Conservation (phyloP, 2,329 filamentous ascomycete species). For the Emergomyces orientalis region DNA sequence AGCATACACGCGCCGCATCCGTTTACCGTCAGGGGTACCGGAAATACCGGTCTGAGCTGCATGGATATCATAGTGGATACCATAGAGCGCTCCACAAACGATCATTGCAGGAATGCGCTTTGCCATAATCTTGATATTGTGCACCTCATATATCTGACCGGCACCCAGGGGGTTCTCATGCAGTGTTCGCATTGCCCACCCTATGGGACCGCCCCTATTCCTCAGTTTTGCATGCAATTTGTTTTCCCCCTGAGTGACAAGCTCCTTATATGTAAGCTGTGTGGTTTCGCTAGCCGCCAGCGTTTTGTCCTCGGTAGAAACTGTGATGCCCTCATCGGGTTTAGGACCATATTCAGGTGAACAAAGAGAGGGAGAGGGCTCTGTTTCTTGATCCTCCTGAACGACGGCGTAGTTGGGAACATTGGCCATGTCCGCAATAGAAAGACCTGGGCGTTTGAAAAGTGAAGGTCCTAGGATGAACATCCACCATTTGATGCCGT, state of each 20-base stretch:
- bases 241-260: conserved; percentile 48
- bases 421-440: conserved; percentile 44
- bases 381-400: conserved; percentile 51
- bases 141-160: conserved; percentile 63
- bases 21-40: conserved; percentile 62
- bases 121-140: conserved; percentile 55
- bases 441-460: conserved; percentile 49
- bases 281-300: conserved; percentile 40
- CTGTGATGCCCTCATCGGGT: conserved; percentile 17
- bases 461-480: conserved; percentile 55
- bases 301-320: conserved; percentile 28
- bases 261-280: conserved; percentile 52
- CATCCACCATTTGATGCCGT: conserved; percentile 54
- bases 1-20: conserved; percentile 60
- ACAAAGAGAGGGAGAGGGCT: conserved; percentile 31
- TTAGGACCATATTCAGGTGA: conserved; percentile 17
- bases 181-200: conserved; percentile 72
- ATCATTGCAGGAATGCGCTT: conserved; percentile 62
- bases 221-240: conserved; percentile 55
- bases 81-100: conserved; percentile 57
- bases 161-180: conserved; percentile 63
- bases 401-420: conserved; percentile 72
- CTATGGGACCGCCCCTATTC: conserved; percentile 57
- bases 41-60: conserved; percentile 59
- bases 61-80: conserved; percentile 75